Base-by-base conservation (phyloP, 768 basidiomycete species). In the Pulveroboletus sp. region DNA sequence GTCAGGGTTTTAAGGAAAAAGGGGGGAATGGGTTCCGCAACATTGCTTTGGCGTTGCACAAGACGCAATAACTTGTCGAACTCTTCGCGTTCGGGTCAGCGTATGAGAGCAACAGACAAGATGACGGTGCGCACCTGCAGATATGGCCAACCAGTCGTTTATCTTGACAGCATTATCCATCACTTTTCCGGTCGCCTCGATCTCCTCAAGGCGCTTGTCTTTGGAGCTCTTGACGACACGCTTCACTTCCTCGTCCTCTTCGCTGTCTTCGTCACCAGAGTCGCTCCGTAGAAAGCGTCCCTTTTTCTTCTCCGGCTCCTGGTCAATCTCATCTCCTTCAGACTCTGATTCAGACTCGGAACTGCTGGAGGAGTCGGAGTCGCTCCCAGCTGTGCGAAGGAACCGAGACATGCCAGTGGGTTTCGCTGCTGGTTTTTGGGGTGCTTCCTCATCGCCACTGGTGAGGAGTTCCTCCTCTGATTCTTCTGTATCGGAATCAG, bases 91-190 rank as follows among this genome's bases (percentile, higher is more conserved):
- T 42, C 23, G 43, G 45, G 43, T 55, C 43, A 61, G 51, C 38
- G 40, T 43, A 10, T 29, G 27, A 5, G 24, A 31, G 35, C 9
- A 45, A 37, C n/a, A 37, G 30, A 29, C 11, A 4, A 34, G 6
- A 10, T 16, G 26, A 49, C 12, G 19, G 40, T 19, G 68, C 82
- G 48, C 59, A 93, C 94, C 94, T 51, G 80, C 85, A 19, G 88
- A 91, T 60, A 93, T 94, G 24, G 82, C 83, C 22, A 86, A 84
- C 96, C 96, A 99, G 71, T 99, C 93, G 61, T 94, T 95, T 59
- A 95, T 94, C 76, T 90, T 95, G 54, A 89, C 75, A 17, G 86
- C 93, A 64, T 99, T 98, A 40, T 95, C 91, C 74, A 98, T 96
- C 40, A 76, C 76, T 71, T 87, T 93, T 47, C 91, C 90, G 4